phyloP scores from a whole-genome alignment of 805 yeast species.

The Nakazawaea laoshanensis region DNA sequence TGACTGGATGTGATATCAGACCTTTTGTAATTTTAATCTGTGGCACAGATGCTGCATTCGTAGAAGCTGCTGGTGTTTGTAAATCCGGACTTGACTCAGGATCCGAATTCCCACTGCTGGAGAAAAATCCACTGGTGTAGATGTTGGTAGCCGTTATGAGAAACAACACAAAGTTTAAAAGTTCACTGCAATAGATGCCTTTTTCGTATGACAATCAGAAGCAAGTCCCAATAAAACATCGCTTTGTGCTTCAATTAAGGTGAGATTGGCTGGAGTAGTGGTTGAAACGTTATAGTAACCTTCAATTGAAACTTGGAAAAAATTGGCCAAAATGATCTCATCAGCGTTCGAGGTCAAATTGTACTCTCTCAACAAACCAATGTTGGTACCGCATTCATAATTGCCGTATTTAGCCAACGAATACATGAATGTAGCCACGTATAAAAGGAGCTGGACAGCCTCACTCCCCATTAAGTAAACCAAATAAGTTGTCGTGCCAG shows the following conservation, averaged over 20 bases:
- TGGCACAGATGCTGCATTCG: too few relatives aligned
- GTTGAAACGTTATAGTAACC: neutral
- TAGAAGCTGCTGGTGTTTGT: too few relatives aligned
- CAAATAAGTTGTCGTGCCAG: too few relatives aligned
- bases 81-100: too few relatives aligned
- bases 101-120: too few relatives aligned
- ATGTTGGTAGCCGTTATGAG: neutral
- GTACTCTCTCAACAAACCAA: neutral
- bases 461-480: too few relatives aligned
- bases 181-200: conserved; percentile 3
- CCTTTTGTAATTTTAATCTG: too few relatives aligned
- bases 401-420: neutral
- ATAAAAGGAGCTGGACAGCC: neutral
- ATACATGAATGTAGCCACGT: neutral
- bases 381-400: neutral
- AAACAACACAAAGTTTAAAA: conserved; percentile 1
- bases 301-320: neutral
- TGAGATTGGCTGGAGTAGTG: conserved; percentile 1
- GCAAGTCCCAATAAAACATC: conserved; percentile 2
- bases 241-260: neutral
- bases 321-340: too few relatives aligned
- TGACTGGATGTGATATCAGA: too few relatives aligned
- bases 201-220: conserved; percentile 5
- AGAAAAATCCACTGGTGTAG: neutral
- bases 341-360: neutral